Base-by-base conservation (phyloP, 495 filamentous ascomycete species). In the Penicillium flavigenum region DNA sequence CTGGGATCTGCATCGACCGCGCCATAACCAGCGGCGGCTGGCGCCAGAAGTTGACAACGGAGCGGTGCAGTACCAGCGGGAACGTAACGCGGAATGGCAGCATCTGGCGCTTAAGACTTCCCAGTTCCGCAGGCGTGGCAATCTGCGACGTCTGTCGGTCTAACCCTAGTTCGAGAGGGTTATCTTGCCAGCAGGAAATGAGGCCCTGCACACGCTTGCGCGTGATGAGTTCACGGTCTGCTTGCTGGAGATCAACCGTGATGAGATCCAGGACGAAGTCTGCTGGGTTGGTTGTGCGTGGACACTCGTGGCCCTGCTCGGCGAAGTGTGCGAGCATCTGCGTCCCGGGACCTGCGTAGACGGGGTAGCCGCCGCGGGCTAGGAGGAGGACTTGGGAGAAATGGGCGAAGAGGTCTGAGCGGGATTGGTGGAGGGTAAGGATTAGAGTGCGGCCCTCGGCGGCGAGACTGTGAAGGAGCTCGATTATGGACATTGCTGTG, bases 181-280 rank as follows among this genome's bases (percentile, higher is more conserved):
- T 59, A 8, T 66, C 41, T 29, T 77, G 66, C 58, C 72, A 73
- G 19, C 61, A 63, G 6, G 65, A 67, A 57, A 89, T 86, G 0
- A 90, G 76, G 9, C 65, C 68, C 38, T 74, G 73, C 11, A 89
- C 86, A 59, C 80, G 83, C 55, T 80, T 70, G 26, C 86, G 75
- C 36, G 79, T 88, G 12, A 79, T 70, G 7, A 67, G 75, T 65
- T 90, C 87, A 17, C 79, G 78, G 12, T 74, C 66, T 46, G 76
- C 79, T 46, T 83, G 80, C 62, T 88, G 87, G 0, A 90, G 75
- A 59, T 90, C 84, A 24, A 90, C 80, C 0, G 88, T 89, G 50
- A 91, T 88, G 7, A 90, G 74, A 66, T 91, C 88, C 12, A 91
- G 72, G 4, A 86, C 86, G 57, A 90, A 90, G 64, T 91, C 88